Percentiles rank a stretch among this genome's conserved stretches.
Evolutionary conservation across 2,329 filamentous ascomycete genomes (phyloP).

Genomic region (Alternaria metachromatica): DNA sequence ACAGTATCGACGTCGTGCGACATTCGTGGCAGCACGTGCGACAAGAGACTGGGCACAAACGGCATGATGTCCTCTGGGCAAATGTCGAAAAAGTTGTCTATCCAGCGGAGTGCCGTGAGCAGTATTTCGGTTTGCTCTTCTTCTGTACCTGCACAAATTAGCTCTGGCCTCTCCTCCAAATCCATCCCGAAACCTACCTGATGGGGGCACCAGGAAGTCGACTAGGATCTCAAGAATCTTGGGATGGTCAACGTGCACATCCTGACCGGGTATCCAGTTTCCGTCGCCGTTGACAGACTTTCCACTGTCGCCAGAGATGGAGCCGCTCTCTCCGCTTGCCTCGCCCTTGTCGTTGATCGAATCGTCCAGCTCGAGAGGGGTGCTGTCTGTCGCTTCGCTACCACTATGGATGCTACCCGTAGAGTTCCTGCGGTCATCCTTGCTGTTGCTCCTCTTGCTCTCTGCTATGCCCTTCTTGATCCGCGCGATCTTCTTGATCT

Average conservation of each 20-base stretch:
- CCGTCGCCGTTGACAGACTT: constrained; percentile 69
- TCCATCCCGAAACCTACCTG: constrained; percentile 33
- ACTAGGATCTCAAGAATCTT: constrained; percentile 92
- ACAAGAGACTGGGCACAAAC: constrained; percentile 90
- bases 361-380: constrained; percentile 48
- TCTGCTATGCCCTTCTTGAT: constrained; percentile 93
- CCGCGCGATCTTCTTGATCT: constrained; percentile 92
- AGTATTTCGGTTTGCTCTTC: constrained; percentile 75
- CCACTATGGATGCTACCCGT: constrained; percentile 59
- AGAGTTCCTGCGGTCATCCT: constrained; percentile 72
- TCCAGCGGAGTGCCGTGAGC: constrained; percentile 90
- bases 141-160: constrained; percentile 60
- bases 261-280: constrained; percentile 97
- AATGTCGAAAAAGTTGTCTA: constrained; percentile 95
- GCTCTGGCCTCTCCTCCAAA: background rate
- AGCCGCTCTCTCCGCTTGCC: constrained; percentile 47
- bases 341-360: constrained; percentile 60
- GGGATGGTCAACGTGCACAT: constrained; percentile 91
- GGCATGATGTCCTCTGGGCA: constrained; percentile 95
- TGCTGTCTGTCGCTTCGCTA: constrained; percentile 66
- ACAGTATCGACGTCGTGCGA: constrained; percentile 90
- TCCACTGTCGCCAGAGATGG: constrained; percentile 45
- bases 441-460: constrained; percentile 73
- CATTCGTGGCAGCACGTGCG: constrained; percentile 91
- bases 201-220: constrained; percentile 81